Evolutionary conservation across 1,284 basidiomycete genomes (phyloP), one percentile per base, ranked within the genome.

Genomic region (Porogramme epimiltina): DNA sequence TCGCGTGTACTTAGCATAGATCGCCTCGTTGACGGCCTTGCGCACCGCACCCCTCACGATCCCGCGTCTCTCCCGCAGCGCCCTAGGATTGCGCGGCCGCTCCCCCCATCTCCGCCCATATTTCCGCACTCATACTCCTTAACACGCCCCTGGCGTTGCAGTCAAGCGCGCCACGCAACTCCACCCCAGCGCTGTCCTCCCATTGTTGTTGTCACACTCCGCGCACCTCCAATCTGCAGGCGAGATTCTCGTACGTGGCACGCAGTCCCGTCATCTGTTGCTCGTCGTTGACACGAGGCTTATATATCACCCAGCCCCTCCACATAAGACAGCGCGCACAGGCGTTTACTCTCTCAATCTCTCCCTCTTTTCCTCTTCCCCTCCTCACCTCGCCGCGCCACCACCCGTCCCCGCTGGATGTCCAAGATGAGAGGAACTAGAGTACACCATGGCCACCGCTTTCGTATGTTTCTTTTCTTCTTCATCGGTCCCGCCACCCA

Each of bases 281-380:
- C 52, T 51, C 42, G 33, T n/a, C 33, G 16, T n/a, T 33, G 34
- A 25, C 56, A 52, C 52, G 56, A 54, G 52, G 52, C 52, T 52
- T 31, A 58, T 54, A 28, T 45, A 54, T 52, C 47, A 47, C n/a
- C 26, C 10, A 45, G 49, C 44, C 42, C 42, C 25, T 22, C 42
- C 46, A 11, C 39, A 45, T 46, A 52, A 34, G 28, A 40, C 25
- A 25, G 38, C 49, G 5, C 26, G 18, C 22, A 26, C 24, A 26
- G 18, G 33, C 42, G 31, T 18, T n/a, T 23, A 19, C 28, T 13
- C 31, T 44, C 42, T n/a, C n/a, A n/a, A n/a, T n/a, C n/a, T 23
- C 43, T 18, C 28, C 22, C 16, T 3, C 33, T 13, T 10, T 26
- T 36, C 4, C 39, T 25, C 23, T 34, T 23, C 45, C 26, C 39